phyloP scores from a whole-genome alignment of 208 protist genomes.

The Polymyxa betae region DNA sequence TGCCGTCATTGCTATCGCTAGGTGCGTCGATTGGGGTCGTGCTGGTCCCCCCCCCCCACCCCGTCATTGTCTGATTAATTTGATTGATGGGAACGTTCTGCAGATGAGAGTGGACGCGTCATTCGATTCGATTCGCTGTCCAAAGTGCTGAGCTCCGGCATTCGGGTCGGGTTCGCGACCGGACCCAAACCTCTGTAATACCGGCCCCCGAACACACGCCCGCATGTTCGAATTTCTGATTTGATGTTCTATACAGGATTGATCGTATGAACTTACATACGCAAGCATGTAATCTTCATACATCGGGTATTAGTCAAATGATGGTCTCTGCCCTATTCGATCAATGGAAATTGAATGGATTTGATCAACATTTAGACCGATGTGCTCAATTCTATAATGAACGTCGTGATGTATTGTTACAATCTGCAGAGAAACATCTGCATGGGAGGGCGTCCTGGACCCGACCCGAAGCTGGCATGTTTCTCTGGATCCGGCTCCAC shows the following conservation, averaged over 20 bases:
- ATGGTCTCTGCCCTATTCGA: conserved; percentile 40
- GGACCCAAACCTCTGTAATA: conserved; percentile 29
- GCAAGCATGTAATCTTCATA: conserved; percentile 36
- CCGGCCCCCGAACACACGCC: not conserved
- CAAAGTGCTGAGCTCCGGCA: conserved; percentile 38
- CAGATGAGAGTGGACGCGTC: conserved; percentile 4
- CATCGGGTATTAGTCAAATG: conserved; percentile 30
- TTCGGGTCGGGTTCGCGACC: conserved; percentile 49
- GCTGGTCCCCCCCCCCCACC: not conserved
- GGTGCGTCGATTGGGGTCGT: not conserved
- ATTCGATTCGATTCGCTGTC: conserved; percentile 51
- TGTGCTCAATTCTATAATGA: conserved; percentile 13
- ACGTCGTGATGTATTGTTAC: not conserved
- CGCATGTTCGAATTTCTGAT: not conserved
- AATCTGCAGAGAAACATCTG: not conserved
- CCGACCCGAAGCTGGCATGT: conserved; percentile 51
- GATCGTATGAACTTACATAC: conserved; percentile 44
- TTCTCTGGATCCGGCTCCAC: conserved; percentile 33
- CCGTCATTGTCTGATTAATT: too few species aligned
- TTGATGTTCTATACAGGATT: not conserved
- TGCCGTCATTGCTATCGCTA: conserved; percentile 38
- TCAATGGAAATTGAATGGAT: not conserved
- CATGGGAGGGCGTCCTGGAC: not conserved
- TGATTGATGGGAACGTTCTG: not conserved
- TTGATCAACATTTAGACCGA: not conserved